Evolutionary conservation across 805 yeast genomes (phyloP).

Genomic region (Candida ipomoeae): DNA sequence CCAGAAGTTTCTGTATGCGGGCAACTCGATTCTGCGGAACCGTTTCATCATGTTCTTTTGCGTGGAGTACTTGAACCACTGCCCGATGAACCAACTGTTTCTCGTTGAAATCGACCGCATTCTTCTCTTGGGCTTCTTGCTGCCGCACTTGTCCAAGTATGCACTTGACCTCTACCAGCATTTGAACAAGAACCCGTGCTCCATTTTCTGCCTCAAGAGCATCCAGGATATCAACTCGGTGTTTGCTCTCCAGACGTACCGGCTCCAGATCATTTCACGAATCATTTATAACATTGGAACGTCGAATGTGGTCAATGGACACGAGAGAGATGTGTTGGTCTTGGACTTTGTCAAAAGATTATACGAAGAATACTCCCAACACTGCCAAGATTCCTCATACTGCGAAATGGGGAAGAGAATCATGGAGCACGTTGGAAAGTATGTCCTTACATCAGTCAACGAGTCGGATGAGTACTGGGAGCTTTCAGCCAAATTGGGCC

Average conservation of each 20-base stretch:
- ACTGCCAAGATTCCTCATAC: slow-evolving; percentile 21
- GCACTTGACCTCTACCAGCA: slow-evolving; percentile 19
- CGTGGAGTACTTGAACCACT: slow-evolving; percentile 21
- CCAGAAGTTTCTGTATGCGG: slow-evolving; percentile 38
- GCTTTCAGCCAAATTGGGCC: slow-evolving; percentile 26
- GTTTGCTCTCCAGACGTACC: slow-evolving; percentile 19
- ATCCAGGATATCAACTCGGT: slow-evolving; percentile 18
- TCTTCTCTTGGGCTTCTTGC: slow-evolving; percentile 24
- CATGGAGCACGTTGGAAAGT: slow-evolving; percentile 22
- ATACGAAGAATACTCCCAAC: slow-evolving; percentile 25
- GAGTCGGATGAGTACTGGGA: slow-evolving; percentile 17
- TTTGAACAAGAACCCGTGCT: slow-evolving; percentile 16
- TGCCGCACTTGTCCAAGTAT: slow-evolving; percentile 25
- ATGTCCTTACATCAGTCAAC: slow-evolving; percentile 11
- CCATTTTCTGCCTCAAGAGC: slow-evolving; percentile 19
- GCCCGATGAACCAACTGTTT: slow-evolving; percentile 14
- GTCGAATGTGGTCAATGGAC: neutral
- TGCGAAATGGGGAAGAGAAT: slow-evolving; percentile 28
- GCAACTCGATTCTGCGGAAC: slow-evolving; percentile 35
- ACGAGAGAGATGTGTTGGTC: slow-evolving; percentile 16
- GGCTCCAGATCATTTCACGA: slow-evolving; percentile 18
- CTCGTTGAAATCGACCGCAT: slow-evolving; percentile 14
- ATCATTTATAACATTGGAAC: slow-evolving; percentile 19
- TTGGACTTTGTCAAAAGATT: slow-evolving; percentile 21
- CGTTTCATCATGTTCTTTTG: slow-evolving; percentile 29